Evolutionary conservation across 2,329 filamentous ascomycete genomes (phyloP), one percentile per base, ranked within the genome.

Genomic region (Endothia cerciana): DNA sequence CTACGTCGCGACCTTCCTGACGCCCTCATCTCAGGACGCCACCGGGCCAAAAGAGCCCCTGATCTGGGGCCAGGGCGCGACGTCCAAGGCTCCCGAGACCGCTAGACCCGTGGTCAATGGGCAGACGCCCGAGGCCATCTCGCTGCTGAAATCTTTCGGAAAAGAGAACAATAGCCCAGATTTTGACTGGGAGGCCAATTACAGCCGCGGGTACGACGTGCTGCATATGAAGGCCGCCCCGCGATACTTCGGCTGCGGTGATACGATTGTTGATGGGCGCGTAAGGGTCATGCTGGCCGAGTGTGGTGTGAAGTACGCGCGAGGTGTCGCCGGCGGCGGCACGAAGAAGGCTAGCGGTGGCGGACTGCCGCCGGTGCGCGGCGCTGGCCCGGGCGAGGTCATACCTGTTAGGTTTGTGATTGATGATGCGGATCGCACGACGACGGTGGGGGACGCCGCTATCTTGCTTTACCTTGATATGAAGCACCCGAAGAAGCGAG

Each of bases 51-150:
- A 87, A n/a, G 82, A 85, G 47, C 81, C 81, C 38, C 79, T 79
- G 2, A 97, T 99, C 63, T 98, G 94, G 94, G 95, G 95, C 17
- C 94, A 97, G 77, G 95, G 95, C 2, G 94, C 94, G 0, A 87
- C 85, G 0, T 81, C 80, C 7, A 97, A 97, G 78, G 82, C 80
- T 0, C 82, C 82, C 30, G 81, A 82, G 0, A 78, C 81, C 0
- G 93, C 93, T 0, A 79, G 80, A 0, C 72, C 80, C 0, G 88
- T 96, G 13, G 77, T 93, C 64, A 92, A 92, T 69, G 92, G 90
- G 0, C 85, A 92, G 69, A 83, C 84, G 0, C 77, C 81, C 3
- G 87, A 91, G 72, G 88, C 89, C 0, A 82, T 91, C 58, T 79
- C 78, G 56, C 86, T 99, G 80, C 83, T 98, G 51, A 82, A 81